Percentiles rank a stretch among this genome's conserved stretches.
Conservation (phyloP, 257 asterid species). For the Cruciata laevipes region DNA sequence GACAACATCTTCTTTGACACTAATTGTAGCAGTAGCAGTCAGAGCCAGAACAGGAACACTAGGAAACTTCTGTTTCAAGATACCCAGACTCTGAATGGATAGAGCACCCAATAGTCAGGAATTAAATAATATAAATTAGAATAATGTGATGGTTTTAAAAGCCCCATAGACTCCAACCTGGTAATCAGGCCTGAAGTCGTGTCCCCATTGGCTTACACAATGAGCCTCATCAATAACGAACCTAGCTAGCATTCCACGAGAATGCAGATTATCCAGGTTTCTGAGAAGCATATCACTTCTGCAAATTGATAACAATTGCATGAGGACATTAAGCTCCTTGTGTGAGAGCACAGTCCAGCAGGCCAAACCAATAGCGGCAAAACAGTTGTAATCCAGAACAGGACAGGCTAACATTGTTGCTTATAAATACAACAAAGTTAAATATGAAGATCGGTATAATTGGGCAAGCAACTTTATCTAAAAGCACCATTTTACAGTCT, state of each 20-base stretch:
- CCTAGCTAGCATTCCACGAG: slow-evolving; percentile 74
- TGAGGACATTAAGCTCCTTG: slow-evolving; percentile 3
- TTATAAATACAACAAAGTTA: neutral
- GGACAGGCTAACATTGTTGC: neutral
- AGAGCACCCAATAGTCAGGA: slow-evolving; percentile 23
- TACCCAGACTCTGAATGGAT: slow-evolving; percentile 74
- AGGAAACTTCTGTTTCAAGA: slow-evolving; percentile 88
- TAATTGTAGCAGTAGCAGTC: slow-evolving; percentile 93
- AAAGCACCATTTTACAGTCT: too few relatives aligned
- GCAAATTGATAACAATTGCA: slow-evolving; percentile 22
- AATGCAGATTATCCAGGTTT: slow-evolving; percentile 73
- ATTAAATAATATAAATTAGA: slow-evolving; percentile 18
- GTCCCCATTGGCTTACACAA: slow-evolving; percentile 99
- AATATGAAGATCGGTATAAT: neutral
- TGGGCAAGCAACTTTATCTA: neutral
- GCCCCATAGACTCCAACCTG: slow-evolving; percentile 47
- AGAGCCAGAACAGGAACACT: slow-evolving; percentile 83
- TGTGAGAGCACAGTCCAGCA: neutral
- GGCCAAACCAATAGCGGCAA: neutral
- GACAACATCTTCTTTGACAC: slow-evolving; percentile 98
- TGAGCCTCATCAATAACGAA: slow-evolving; percentile 99
- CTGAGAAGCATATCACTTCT: slow-evolving; percentile 90
- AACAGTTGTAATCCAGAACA: neutral
- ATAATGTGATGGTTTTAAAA: slow-evolving; percentile 3
- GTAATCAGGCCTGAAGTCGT: slow-evolving; percentile 98